Evolutionary conservation across 2,329 filamentous ascomycete species (phyloP).

Genomic region (Elsinoe perseae): DNA sequence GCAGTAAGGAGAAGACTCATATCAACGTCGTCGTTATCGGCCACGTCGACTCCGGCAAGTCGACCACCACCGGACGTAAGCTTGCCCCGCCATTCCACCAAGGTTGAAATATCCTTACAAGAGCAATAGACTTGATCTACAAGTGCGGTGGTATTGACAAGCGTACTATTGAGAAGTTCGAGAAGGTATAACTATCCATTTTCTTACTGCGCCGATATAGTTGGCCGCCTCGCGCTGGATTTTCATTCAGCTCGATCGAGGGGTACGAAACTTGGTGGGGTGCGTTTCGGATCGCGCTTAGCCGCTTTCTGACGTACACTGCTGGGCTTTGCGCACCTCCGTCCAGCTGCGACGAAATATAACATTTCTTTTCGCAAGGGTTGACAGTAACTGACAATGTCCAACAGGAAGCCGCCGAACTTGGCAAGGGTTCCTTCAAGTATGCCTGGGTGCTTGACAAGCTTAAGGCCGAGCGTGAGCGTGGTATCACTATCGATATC

Average conservation of each 20-base stretch:
- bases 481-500: slow-evolving; percentile 99
- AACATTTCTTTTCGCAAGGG: slow-evolving; percentile 4
- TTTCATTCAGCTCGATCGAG: slow-evolving; percentile 15
- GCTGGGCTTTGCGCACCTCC: slow-evolving; percentile 6
- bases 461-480: slow-evolving; percentile 99
- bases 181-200: slow-evolving; percentile 64
- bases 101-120: slow-evolving; percentile 40
- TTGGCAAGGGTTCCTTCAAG: slow-evolving; percentile 99
- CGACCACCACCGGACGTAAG: slow-evolving; percentile 82
- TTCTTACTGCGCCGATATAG: neutral
- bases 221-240: neutral
- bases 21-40: slow-evolving; percentile 96
- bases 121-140: slow-evolving; percentile 91
- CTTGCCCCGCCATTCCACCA: slow-evolving; percentile 26
- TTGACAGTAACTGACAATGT: slow-evolving; percentile 27
- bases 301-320: slow-evolving; percentile 15
- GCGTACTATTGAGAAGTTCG: slow-evolving; percentile 99
- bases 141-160: slow-evolving; percentile 99
- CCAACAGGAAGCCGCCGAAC: slow-evolving; percentile 86
- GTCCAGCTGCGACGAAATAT: neutral
- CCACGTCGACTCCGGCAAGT: slow-evolving; percentile 99
- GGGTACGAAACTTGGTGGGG: slow-evolving; percentile 19
- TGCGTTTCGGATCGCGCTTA: slow-evolving; percentile 18
- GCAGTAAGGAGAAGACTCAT: slow-evolving; percentile 90
- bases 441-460: slow-evolving; percentile 99